Conservation (phyloP, 2,329 filamentous ascomycete genomes). For the Ilyonectria robusta region DNA sequence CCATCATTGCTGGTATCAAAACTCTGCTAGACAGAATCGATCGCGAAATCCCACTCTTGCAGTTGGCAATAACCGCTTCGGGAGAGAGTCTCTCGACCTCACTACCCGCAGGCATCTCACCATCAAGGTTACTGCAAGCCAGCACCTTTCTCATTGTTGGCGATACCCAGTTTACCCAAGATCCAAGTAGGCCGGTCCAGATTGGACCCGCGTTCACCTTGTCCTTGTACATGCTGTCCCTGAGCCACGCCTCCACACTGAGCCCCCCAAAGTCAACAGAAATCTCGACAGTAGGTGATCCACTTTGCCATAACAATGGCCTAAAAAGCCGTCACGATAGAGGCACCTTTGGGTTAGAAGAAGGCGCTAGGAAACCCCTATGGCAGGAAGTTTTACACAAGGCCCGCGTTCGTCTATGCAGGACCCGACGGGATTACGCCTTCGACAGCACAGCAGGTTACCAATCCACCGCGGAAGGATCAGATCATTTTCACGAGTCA, state of each 20-base stretch:
- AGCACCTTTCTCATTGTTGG: conserved; percentile 91
- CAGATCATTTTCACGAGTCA: conserved; percentile 6
- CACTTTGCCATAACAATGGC: conserved; percentile 3
- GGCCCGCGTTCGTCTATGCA: conserved; percentile 83
- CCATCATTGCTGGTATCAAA: conserved; percentile 83
- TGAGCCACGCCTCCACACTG: conserved; percentile 74
- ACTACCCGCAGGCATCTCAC: conserved; percentile 86
- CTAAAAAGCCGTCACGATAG: neutral
- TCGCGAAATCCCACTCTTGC: conserved; percentile 91
- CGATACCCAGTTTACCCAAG: conserved; percentile 83
- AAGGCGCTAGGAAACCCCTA: conserved; percentile 73
- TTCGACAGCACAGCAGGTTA: conserved; percentile 43
- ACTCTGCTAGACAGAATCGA: conserved; percentile 84
- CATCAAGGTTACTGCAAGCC: conserved; percentile 90
- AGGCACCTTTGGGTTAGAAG: conserved; percentile 47
- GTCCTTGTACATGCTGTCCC: conserved; percentile 95
- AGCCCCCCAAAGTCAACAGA: conserved; percentile 25
- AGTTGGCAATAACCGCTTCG: conserved; percentile 93
- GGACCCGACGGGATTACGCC: conserved; percentile 66
- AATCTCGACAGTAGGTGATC: conserved; percentile 5
- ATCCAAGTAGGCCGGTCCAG: conserved; percentile 76
- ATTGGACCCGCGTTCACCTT: conserved; percentile 90
- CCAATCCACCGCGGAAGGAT: conserved; percentile 13
- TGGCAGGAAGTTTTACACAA: conserved; percentile 99
- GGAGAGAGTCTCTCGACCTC: conserved; percentile 88